Evolutionary conservation across 1,139 yeast genomes (phyloP).

Genomic region (Yamadazyma triangularis): DNA sequence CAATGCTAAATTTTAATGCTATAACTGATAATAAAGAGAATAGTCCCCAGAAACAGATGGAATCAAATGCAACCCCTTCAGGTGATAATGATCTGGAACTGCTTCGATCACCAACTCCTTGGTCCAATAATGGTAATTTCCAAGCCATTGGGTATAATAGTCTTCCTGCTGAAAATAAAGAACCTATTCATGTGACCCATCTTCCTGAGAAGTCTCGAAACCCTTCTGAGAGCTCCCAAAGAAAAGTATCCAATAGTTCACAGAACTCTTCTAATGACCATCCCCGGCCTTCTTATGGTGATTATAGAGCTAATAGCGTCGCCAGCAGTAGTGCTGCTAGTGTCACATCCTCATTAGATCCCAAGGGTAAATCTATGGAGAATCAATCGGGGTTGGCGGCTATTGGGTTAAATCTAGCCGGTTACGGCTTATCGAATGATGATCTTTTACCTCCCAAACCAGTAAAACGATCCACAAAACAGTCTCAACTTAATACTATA

Average conservation of each 20-base stretch:
- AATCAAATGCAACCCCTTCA: no score
- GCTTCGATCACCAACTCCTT: constrained; percentile 1
- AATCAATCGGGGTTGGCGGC: constrained; percentile 6
- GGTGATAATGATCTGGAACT: no score
- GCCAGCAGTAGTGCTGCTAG: constrained; percentile 17
- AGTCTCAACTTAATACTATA: neutral
- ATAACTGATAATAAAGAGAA: constrained; percentile 1
- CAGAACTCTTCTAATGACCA: constrained; percentile 7
- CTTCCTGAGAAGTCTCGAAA: constrained; percentile 17
- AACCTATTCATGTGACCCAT: constrained; percentile 28
- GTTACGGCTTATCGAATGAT: constrained; percentile 22
- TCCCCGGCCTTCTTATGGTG: constrained; percentile 3
- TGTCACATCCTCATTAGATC: constrained; percentile 24
- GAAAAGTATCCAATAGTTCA: constrained; percentile 15
- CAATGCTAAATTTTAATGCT: constrained; percentile 16
- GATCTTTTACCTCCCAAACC: constrained; percentile 25
- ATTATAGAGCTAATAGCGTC: constrained; percentile 10
- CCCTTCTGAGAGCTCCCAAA: constrained; percentile 7
- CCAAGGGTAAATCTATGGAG: constrained; percentile 15
- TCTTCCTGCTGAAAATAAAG: constrained; percentile 17
- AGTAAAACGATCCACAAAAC: constrained; percentile 1
- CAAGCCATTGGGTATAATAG: constrained; percentile 34
- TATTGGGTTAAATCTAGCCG: constrained; percentile 11
- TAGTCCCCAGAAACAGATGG: neutral
- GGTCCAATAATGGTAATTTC: constrained; percentile 11